These are phyloP conservation scores for Alternaria gaisen DNA, from an alignment of 2,329 filamentous ascomycete genomes.

Conservation along the genomic window DNA sequence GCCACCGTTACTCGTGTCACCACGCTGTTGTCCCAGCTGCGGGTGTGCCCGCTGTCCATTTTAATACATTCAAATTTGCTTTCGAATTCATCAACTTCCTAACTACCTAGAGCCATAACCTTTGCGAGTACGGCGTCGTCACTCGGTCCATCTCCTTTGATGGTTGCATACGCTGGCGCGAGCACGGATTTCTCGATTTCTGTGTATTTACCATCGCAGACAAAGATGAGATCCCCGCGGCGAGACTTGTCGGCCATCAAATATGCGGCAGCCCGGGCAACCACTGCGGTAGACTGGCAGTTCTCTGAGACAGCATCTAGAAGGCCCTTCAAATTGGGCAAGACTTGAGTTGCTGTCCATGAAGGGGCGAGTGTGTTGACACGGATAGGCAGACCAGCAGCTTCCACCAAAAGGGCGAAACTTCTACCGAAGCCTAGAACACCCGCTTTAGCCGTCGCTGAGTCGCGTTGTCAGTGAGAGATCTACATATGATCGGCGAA, in stretches of 20 bases:
- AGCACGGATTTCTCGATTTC: slow-evolving; percentile 62
- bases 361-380: slow-evolving; percentile 65
- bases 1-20: background rate
- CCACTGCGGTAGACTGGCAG: slow-evolving; percentile 57
- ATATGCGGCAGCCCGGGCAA: slow-evolving; percentile 60
- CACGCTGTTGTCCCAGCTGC: background rate
- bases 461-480: slow-evolving; percentile 3
- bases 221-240: slow-evolving; percentile 64
- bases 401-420: slow-evolving; percentile 52
- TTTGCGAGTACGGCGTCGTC: slow-evolving; percentile 33
- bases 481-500: background rate
- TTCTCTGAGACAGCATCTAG: slow-evolving; percentile 46
- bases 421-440: slow-evolving; percentile 64
- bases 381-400: slow-evolving; percentile 58
- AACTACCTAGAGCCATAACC: slow-evolving; percentile 22
- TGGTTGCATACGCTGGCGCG: slow-evolving; percentile 28
- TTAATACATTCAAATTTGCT: background rate
- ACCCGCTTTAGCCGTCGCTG: slow-evolving; percentile 64
- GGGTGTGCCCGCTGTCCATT: background rate
- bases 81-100: slow-evolving; percentile 1
- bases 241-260: slow-evolving; percentile 60
- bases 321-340: slow-evolving; percentile 56
- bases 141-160: slow-evolving; percentile 29
- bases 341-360: slow-evolving; percentile 63
- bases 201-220: slow-evolving; percentile 58